These are phyloP conservation scores for Aureoboletus auriporus DNA, from an alignment of 768 basidiomycete species.

Conservation along the genomic window DNA sequence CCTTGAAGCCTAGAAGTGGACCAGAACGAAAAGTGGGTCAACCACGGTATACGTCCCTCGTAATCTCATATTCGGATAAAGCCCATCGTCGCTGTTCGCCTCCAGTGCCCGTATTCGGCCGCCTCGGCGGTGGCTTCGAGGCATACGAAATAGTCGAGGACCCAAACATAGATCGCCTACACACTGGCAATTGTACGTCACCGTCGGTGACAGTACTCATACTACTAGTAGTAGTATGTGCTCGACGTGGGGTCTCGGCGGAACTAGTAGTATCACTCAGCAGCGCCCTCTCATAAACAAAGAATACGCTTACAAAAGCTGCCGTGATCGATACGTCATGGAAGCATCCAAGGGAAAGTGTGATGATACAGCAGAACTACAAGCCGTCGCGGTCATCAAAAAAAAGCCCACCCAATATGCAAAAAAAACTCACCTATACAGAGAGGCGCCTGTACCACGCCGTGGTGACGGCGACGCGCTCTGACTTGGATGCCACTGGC, in stretches of 20 bases:
- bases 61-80: conserved; percentile 19
- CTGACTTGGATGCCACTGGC: neutral
- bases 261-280: conserved; percentile 7
- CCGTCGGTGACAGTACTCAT: too few relatives aligned
- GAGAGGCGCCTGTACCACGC: conserved; percentile 32
- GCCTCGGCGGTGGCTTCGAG: neutral
- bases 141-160: neutral
- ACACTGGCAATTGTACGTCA: neutral
- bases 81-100: conserved; percentile 22
- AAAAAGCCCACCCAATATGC: neutral
- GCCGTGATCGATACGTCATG: conserved; percentile 7
- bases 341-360: conserved; percentile 30
- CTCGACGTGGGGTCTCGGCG: conserved; percentile 1
- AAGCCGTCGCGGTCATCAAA: conserved; percentile 2
- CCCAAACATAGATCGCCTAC: too few relatives aligned
- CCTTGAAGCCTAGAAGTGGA: neutral
- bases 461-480: conserved; percentile 3
- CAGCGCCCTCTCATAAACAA: neutral
- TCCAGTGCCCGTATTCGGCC: conserved; percentile 1
- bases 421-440: conserved; percentile 52
- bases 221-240: too few relatives aligned
- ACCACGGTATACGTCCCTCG: conserved; percentile 11
- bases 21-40: conserved; percentile 9
- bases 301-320: conserved; percentile 19
- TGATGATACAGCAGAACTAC: conserved; percentile 53